Percentiles rank a stretch among this genome's conserved stretches.
Evolutionary conservation across 208 protist species (phyloP).

Genomic region (Leishmania turanica): DNA sequence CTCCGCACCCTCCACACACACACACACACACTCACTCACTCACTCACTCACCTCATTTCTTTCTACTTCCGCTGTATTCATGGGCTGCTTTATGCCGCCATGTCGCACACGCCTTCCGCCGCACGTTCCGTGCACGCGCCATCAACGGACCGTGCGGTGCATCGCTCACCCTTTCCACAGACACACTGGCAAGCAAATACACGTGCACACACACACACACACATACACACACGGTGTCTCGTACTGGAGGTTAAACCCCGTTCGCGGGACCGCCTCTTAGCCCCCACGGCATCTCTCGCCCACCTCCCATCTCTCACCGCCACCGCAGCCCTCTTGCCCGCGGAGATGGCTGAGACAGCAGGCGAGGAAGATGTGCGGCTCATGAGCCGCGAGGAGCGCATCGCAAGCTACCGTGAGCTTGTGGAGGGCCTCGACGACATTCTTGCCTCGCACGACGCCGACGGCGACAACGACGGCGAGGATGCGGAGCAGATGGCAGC

Average conservation of each 20-base stretch:
- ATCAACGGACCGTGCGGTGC: background rate
- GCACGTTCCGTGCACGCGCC: background rate
- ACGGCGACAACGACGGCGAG: conserved; percentile 23
- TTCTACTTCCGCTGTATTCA: background rate
- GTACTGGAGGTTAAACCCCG: background rate
- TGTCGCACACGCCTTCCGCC: background rate
- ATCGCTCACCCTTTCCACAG: background rate
- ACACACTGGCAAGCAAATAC: background rate
- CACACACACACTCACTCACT: no score
- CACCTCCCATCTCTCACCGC: background rate
- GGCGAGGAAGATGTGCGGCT: conserved; percentile 29
- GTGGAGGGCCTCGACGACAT: conserved; percentile 31
- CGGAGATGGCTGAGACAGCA: background rate
- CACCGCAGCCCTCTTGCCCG: background rate
- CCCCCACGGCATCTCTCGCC: background rate
- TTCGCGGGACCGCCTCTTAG: background rate
- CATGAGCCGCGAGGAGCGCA: conserved; percentile 32
- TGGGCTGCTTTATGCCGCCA: background rate
- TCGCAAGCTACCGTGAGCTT: conserved; percentile 34
- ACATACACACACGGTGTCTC: background rate
- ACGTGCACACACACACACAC: background rate
- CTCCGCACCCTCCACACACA: background rate
- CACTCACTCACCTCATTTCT: background rate
- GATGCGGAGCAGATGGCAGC: conserved; percentile 45
- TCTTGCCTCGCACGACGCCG: conserved; percentile 16